phyloP scores from a whole-genome alignment of 345 rosid species.

The Populus simonii region DNA sequence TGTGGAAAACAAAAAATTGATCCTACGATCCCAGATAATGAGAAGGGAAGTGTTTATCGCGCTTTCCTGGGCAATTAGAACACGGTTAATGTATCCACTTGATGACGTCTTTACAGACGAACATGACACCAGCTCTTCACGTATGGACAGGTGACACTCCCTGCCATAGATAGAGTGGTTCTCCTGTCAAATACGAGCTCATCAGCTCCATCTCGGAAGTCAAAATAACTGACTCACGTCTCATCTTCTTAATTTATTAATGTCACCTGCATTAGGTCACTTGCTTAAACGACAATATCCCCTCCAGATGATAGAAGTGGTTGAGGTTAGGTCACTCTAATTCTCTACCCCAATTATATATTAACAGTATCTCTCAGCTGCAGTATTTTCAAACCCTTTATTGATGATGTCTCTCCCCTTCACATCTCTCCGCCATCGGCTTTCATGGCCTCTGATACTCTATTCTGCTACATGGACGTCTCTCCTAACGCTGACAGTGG shows the following conservation, averaged over 20 bases:
- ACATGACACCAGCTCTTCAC: too few species aligned
- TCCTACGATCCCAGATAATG: too few species aligned
- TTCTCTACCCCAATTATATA: neutral
- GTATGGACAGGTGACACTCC: too few species aligned
- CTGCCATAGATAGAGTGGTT: neutral
- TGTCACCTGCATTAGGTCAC: neutral
- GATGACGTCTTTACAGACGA: too few species aligned
- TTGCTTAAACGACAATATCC: neutral
- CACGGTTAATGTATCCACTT: too few species aligned
- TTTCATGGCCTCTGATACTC: conserved; percentile 55
- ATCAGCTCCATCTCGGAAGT: too few species aligned
- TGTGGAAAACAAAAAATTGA: too few species aligned
- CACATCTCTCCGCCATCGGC: conserved; percentile 32
- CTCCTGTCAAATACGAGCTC: neutral
- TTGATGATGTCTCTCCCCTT: conserved; percentile 19
- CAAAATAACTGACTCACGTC: too few species aligned
- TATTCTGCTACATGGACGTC: conserved; percentile 75
- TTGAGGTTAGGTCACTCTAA: conserved; percentile 18
- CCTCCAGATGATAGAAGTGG: conserved; percentile 3
- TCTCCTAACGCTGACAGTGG: conserved; percentile 60
- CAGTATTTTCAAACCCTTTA: neutral
- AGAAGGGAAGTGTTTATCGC: too few species aligned
- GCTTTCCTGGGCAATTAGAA: too few species aligned
- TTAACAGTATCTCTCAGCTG: conserved; percentile 10
- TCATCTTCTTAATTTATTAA: too few species aligned